These are phyloP conservation scores for Bretschneidera sinensis DNA, from an alignment of 345 rosid genomes.

Conservation along the genomic window DNA sequence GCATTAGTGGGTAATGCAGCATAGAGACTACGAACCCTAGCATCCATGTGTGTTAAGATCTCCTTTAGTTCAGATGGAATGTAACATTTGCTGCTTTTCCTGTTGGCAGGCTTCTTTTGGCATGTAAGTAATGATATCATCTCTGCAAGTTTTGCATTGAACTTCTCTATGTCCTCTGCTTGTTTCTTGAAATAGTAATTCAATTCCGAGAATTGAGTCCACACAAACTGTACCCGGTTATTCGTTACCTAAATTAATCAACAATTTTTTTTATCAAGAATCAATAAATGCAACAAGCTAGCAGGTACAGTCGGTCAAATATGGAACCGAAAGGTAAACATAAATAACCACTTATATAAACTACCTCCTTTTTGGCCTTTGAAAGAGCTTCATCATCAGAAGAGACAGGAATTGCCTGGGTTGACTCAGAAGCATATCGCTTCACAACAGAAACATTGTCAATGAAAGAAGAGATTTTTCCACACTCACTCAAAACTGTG, in stretches of 20 bases:
- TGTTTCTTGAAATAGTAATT: constrained; percentile 59
- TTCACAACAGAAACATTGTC: constrained; percentile 67
- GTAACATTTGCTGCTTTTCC: constrained; percentile 37
- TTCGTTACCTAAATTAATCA: constrained; percentile 78
- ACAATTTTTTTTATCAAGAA: no score
- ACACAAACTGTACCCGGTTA: constrained; percentile 59
- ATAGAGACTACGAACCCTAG: constrained; percentile 47
- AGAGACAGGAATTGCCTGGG: constrained; percentile 72
- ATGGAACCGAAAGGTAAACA: neutral
- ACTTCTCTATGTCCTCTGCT: constrained; percentile 52
- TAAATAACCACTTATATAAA: neutral
- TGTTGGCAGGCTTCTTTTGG: constrained; percentile 33
- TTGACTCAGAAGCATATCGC: constrained; percentile 64
- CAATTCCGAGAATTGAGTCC: constrained; percentile 90
- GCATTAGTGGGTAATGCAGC: constrained; percentile 66
- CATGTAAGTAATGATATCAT: constrained; percentile 78
- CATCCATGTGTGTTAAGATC: constrained; percentile 48
- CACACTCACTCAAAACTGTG: constrained; percentile 54
- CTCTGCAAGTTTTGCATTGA: constrained; percentile 70
- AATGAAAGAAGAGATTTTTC: constrained; percentile 68
- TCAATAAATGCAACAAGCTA: constrained; percentile 12
- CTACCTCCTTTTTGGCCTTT: constrained; percentile 79
- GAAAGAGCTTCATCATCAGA: constrained; percentile 82
- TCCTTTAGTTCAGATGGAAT: constrained; percentile 56
- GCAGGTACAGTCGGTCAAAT: neutral